Evolutionary conservation across 371 early-diverging fungal genomes (phyloP).

Genomic region (Mucor plumbeus): DNA sequence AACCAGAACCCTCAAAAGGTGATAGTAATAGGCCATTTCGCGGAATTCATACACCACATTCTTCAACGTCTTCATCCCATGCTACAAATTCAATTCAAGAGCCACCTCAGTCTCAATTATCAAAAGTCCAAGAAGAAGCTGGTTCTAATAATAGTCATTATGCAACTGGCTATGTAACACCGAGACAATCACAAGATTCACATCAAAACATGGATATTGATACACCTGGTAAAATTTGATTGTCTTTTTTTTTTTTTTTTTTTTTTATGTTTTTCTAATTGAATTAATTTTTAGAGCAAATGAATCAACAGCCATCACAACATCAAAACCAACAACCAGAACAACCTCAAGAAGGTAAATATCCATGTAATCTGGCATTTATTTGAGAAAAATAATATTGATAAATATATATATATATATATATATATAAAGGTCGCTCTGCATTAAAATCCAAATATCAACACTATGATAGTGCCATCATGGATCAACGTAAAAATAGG

Average conservation of each 20-base stretch:
- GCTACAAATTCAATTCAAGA: slow-evolving; percentile 8
- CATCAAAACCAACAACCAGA: neutral
- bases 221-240: slow-evolving; percentile 13
- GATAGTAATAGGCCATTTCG: slow-evolving; percentile 13
- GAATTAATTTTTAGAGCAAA: neutral
- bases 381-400: too few species aligned
- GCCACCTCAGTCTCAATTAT: slow-evolving; percentile 15
- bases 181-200: slow-evolving; percentile 29
- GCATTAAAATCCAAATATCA: slow-evolving; percentile 12
- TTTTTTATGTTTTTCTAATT: neutral
- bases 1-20: neutral
- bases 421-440: slow-evolving; percentile 1
- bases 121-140: slow-evolving; percentile 27
- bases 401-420: too few species aligned
- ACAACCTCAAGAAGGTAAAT: slow-evolving; percentile 2
- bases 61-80: slow-evolving; percentile 21
- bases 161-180: slow-evolving; percentile 30
- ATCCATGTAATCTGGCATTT: neutral
- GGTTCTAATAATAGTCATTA: slow-evolving; percentile 14
- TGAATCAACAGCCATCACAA: slow-evolving; percentile 2
- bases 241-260: neutral
- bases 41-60: slow-evolving; percentile 24
- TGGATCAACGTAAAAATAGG: slow-evolving; percentile 31
- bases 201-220: slow-evolving; percentile 27
- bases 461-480: slow-evolving; percentile 22